A percentile compares a stretch with the other conserved stretches of the same genome.
phyloP scores from a whole-genome alignment of 805 yeast genomes.

The Candida taoyuanica region DNA sequence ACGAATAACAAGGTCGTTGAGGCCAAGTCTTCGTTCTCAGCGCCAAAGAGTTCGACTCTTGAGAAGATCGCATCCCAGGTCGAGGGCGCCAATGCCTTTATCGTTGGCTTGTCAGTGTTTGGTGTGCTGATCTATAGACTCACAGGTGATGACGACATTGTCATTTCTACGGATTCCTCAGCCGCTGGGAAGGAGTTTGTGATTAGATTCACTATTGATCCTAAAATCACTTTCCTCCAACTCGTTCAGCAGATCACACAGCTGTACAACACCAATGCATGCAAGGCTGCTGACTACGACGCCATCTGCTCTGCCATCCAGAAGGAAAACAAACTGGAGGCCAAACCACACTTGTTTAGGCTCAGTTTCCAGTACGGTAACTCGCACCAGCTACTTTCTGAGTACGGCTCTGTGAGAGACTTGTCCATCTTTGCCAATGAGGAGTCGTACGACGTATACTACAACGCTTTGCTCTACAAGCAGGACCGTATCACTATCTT shows the following conservation, averaged over 20 bases:
- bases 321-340: constrained; percentile 44
- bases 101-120: constrained; percentile 58
- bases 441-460: constrained; percentile 43
- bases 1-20: constrained; percentile 62
- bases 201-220: constrained; percentile 56
- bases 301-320: constrained; percentile 53
- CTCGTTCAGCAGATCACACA: constrained; percentile 43
- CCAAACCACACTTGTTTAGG: constrained; percentile 56
- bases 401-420: constrained; percentile 56
- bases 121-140: constrained; percentile 69
- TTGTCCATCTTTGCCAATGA: constrained; percentile 48
- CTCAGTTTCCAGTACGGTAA: constrained; percentile 49
- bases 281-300: constrained; percentile 42
- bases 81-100: constrained; percentile 35
- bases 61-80: constrained; percentile 18
- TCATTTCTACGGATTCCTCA: constrained; percentile 64
- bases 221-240: constrained; percentile 49
- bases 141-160: constrained; percentile 92
- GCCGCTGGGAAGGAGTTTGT: constrained; percentile 45
- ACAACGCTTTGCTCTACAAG: constrained; percentile 73
- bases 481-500: constrained; percentile 63
- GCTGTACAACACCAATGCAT: constrained; percentile 32
- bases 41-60: constrained; percentile 28
- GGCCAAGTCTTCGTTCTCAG: constrained; percentile 41
- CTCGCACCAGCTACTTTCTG: constrained; percentile 23